Percentiles rank a stretch among this genome's conserved stretches.
These are phyloP conservation scores for Trametes cingulata DNA, from an alignment of 768 basidiomycete genomes.

Conservation along the genomic window DNA sequence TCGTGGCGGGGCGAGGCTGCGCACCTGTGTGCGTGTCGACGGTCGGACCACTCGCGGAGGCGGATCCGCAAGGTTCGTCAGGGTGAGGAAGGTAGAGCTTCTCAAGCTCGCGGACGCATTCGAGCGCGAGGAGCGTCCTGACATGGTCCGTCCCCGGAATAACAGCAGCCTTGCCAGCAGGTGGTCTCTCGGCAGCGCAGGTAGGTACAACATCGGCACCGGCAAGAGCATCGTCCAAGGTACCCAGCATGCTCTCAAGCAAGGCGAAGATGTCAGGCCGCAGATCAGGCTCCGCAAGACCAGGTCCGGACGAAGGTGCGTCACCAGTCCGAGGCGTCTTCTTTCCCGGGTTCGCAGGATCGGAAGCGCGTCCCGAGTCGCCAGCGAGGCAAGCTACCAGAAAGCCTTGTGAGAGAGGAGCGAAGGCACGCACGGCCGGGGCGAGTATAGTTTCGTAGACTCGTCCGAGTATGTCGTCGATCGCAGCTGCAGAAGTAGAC, in stretches of 20 bases:
- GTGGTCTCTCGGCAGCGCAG: background rate
- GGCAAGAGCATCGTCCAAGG: conserved; percentile 13
- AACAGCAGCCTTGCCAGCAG: background rate
- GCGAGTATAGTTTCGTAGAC: conserved; percentile 25
- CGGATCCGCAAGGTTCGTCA: background rate
- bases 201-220: background rate
- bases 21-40: background rate
- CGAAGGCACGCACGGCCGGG: conserved; percentile 35
- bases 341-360: background rate
- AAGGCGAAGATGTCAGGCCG: conserved; percentile 25
- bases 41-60: background rate
- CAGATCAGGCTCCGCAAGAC: conserved; percentile 13
- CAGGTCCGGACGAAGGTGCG: background rate
- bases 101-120: conserved; percentile 40
- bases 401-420: conserved; percentile 26
- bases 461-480: conserved; percentile 23
- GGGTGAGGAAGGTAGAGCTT: conserved; percentile 14
- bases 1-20: background rate
- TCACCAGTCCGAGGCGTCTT: background rate
- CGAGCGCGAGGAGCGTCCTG: conserved; percentile 34
- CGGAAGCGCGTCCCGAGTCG: background rate
- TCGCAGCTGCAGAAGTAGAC: background rate
- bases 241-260: conserved; percentile 20
- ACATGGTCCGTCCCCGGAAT: background rate
- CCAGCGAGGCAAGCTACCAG: conserved; percentile 10